Conservation (phyloP, 2,329 filamentous ascomycete species). For the Didymella exigua region DNA sequence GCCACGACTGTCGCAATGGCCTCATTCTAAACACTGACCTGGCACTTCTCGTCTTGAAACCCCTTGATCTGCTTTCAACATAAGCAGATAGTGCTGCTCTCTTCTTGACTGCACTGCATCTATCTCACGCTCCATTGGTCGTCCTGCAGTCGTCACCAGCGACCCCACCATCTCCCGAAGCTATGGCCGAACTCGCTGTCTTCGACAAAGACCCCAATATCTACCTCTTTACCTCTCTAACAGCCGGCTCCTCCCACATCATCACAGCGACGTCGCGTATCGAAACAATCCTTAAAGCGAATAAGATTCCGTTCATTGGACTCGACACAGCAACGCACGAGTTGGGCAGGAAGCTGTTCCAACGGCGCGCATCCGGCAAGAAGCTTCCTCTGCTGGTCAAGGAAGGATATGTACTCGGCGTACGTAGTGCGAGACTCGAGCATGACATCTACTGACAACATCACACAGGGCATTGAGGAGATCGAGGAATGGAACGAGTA, state of each 20-base stretch:
- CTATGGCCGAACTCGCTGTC: conserved; percentile 49
- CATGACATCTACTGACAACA: conserved; percentile 6
- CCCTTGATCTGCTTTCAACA: conserved; percentile 3
- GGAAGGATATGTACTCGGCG: conserved; percentile 81
- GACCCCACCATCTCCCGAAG: conserved; percentile 10
- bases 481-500: conserved; percentile 99
- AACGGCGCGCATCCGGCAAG: conserved; percentile 79
- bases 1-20: conserved; percentile 19
- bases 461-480: conserved; percentile 79
- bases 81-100: background rate
- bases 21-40: conserved; percentile 16
- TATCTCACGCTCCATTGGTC: background rate
- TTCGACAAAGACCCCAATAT: conserved; percentile 61
- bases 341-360: conserved; percentile 86
- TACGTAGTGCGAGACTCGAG: conserved; percentile 56
- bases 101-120: background rate
- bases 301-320: conserved; percentile 91
- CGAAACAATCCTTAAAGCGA: conserved; percentile 94
- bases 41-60: conserved; percentile 11
- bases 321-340: conserved; percentile 91
- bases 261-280: conserved; percentile 94
- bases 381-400: conserved; percentile 91
- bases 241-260: conserved; percentile 93
- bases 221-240: conserved; percentile 96
- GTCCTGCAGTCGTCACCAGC: background rate